Conservation (phyloP, 2,329 filamentous ascomycete species). For the Colletotrichum sp. region DNA sequence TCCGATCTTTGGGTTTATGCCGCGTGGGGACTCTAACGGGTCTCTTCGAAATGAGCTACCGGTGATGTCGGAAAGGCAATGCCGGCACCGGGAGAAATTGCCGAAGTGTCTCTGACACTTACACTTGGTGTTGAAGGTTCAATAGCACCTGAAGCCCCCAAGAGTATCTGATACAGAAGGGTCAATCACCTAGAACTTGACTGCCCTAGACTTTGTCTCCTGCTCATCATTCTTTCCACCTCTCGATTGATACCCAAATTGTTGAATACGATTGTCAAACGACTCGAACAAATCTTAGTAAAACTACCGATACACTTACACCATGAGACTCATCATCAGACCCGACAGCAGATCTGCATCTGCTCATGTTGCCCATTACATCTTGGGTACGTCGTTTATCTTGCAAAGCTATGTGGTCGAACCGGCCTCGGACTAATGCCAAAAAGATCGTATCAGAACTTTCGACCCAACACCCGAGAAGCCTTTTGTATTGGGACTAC, state of each 20-base stretch:
- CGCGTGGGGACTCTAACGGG: constrained; percentile 9
- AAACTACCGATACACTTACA: background rate
- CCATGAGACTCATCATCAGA: constrained; percentile 76
- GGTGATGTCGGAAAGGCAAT: background rate
- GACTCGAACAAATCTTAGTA: accelerated
- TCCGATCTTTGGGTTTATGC: background rate
- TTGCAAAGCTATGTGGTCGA: accelerated
- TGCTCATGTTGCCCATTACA: constrained; percentile 74
- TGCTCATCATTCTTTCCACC: background rate
- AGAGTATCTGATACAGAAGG: background rate
- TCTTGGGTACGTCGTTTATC: constrained; percentile 59
- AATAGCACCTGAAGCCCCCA: background rate
- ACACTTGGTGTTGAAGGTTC: background rate
- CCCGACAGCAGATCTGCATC: constrained; percentile 67
- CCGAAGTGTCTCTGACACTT: background rate
- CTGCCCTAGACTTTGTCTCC: accelerated
- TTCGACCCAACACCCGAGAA: constrained; percentile 24
- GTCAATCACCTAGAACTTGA: accelerated
- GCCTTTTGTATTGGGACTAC: constrained; percentile 27
- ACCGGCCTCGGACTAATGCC: background rate
- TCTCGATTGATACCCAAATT: background rate
- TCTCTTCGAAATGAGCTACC: background rate
- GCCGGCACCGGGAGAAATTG: background rate
- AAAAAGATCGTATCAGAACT: constrained; percentile 44
- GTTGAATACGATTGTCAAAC: accelerated